phyloP scores from a whole-genome alignment of 116 monocot species.

The Trichopus zeylanicus region DNA sequence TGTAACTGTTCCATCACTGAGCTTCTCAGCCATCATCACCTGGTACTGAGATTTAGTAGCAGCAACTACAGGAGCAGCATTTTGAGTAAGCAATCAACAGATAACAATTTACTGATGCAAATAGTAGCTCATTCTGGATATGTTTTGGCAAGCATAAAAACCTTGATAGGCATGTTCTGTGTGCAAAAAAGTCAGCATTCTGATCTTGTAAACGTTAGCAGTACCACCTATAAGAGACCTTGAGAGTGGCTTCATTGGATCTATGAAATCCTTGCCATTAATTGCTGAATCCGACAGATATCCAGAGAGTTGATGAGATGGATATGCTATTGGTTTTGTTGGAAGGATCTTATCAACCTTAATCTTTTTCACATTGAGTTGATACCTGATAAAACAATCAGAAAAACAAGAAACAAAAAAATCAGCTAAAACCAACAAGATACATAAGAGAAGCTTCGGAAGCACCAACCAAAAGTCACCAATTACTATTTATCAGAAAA shows the following conservation, averaged over 20 bases:
- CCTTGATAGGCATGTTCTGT: conserved; percentile 45
- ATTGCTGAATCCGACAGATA: conserved; percentile 30
- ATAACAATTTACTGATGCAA: neutral
- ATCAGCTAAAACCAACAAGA: neutral
- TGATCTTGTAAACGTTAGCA: conserved; percentile 53
- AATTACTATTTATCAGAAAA: neutral
- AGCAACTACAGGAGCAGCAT: conserved; percentile 10
- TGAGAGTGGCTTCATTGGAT: conserved; percentile 51
- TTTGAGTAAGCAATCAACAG: neutral
- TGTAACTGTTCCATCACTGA: conserved; percentile 59
- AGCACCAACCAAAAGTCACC: neutral
- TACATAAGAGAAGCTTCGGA: neutral
- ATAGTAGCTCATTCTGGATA: neutral
- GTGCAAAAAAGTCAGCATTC: conserved; percentile 39
- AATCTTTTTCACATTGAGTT: conserved; percentile 56
- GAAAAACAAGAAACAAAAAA: neutral
- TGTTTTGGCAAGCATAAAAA: conserved; percentile 19
- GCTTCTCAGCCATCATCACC: conserved; percentile 52
- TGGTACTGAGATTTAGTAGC: conserved; percentile 16
- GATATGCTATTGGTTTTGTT: conserved; percentile 24
- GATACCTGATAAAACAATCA: conserved; percentile 32
- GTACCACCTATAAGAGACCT: conserved; percentile 64
- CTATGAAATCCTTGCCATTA: conserved; percentile 42
- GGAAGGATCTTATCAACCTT: conserved; percentile 48
- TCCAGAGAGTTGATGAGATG: conserved; percentile 19